phyloP scores from a whole-genome alignment of 805 yeast genomes.

The Candida michaelii region DNA sequence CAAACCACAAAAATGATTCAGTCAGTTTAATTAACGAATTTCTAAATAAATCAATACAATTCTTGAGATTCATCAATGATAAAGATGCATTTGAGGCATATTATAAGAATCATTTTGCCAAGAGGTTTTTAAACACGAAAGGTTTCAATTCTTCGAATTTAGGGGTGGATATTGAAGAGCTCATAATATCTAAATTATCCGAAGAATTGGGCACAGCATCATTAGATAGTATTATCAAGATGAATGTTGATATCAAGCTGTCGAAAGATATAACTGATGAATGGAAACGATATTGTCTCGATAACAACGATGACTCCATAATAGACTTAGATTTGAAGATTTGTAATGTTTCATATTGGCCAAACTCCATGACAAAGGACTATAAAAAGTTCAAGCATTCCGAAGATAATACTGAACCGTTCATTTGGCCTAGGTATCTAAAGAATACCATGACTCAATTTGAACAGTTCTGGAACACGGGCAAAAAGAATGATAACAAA shows the following conservation, averaged over 20 bases:
- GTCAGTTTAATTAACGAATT: slow-evolving; percentile 27
- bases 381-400: slow-evolving; percentile 29
- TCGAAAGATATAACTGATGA: slow-evolving; percentile 39
- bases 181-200: slow-evolving; percentile 62
- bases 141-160: slow-evolving; percentile 29
- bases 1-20: slow-evolving; percentile 2
- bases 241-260: slow-evolving; percentile 76
- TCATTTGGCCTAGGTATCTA: slow-evolving; percentile 42
- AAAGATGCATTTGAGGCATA: slow-evolving; percentile 84
- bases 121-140: slow-evolving; percentile 54
- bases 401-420: background rate
- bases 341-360: slow-evolving; percentile 47
- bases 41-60: slow-evolving; percentile 54
- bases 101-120: slow-evolving; percentile 84
- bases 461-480: slow-evolving; percentile 42
- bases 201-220: slow-evolving; percentile 79
- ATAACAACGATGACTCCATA: slow-evolving; percentile 13
- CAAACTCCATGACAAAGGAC: slow-evolving; percentile 46
- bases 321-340: slow-evolving; percentile 42
- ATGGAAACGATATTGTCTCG: slow-evolving; percentile 28
- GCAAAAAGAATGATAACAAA: slow-evolving; percentile 41
- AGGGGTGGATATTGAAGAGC: slow-evolving; percentile 64
- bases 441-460: slow-evolving; percentile 36
- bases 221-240: slow-evolving; percentile 77
- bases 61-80: slow-evolving; percentile 71